Base-by-base conservation (phyloP, 495 filamentous ascomycete genomes). In the Trichoderma erinaceum region DNA sequence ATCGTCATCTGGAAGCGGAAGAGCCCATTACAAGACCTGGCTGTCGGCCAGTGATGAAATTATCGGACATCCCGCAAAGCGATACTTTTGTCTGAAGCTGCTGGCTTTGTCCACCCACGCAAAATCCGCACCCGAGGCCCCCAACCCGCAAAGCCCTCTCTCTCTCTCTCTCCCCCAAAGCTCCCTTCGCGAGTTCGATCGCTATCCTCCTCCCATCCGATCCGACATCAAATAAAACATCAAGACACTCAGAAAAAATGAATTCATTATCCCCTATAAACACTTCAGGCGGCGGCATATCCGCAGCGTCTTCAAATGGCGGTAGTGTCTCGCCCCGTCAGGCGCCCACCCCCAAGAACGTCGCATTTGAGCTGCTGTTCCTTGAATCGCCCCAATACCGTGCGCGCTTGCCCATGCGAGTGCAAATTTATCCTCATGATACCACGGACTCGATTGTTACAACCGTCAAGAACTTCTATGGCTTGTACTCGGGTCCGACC, bases 401-500 rank as follows among this genome's bases (percentile, higher is more conserved):
- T 69, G 92, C 89, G 71, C 87, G 93, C 70, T 85, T 96, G 66
- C 94, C 95, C 15, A 89, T 98, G 85, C 86, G 92, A 72, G 92
- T 99, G 41, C 88, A 91, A 64, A 97, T 99, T 63, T 93, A 86
- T 71, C 90, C 91, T 25, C 92, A 97, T 79, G 95, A 99, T 80
- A 90, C 90, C 61, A 99, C 95, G 6, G 93, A 97, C 69, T 96
- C 92, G 29, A 98, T 99, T 77, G 89, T 97, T 67, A 91, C 91
- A 4, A 97, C 95, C 5, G 93, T 97, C 67, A 97, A 96, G 81
- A 97, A 97, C 80, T 97, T 97, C 81, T 97, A 95, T 76, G 95
- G 93, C 48, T 85, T 98, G 71, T 95, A 96, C 72, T 87, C 91
- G 68, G 84, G 86, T 69, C 74, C 78, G 64, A 69, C 78, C 69